These are phyloP conservation scores for Sugiyamaella pinicola DNA, from an alignment of 1,139 yeast species.

Conservation along the genomic window DNA sequence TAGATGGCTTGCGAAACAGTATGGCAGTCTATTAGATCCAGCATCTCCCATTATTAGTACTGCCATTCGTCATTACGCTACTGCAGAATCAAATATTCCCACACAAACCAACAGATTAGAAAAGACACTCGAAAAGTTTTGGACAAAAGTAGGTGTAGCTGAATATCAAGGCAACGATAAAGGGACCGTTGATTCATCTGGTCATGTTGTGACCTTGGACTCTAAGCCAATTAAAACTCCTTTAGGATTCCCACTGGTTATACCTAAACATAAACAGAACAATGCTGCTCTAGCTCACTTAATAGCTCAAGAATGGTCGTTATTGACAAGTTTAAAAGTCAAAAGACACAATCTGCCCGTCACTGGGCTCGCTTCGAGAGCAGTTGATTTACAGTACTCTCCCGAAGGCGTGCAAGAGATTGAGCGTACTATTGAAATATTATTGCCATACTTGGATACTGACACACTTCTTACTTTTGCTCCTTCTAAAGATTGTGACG, in stretches of 20 bases:
- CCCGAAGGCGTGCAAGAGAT: conserved; percentile 33
- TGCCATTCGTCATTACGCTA: conserved; percentile 20
- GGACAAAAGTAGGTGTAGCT: conserved; percentile 72
- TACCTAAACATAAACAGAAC: conserved; percentile 57
- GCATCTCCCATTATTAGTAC: neutral
- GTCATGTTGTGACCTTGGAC: conserved; percentile 66
- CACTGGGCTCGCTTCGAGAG: conserved; percentile 83
- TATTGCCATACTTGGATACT: conserved; percentile 85
- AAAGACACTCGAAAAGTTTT: conserved; percentile 73
- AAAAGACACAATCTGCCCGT: conserved; percentile 82
- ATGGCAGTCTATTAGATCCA: neutral
- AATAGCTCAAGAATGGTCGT: conserved; percentile 86
- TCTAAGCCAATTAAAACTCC: conserved; percentile 83
- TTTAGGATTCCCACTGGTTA: conserved; percentile 64
- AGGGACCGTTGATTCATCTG: conserved; percentile 30
- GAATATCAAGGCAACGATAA: conserved; percentile 24
- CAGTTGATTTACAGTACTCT: conserved; percentile 57
- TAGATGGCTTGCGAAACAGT: neutral
- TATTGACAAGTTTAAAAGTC: conserved; percentile 67
- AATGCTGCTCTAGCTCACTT: conserved; percentile 61
- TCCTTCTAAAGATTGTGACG: conserved; percentile 81
- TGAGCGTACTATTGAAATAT: conserved; percentile 34
- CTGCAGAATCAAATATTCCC: conserved; percentile 31
- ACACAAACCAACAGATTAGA: conserved; percentile 72
- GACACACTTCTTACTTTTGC: conserved; percentile 89